Base-by-base conservation (phyloP, 495 filamentous ascomycete species). In the Penicillium robsamsonii region DNA sequence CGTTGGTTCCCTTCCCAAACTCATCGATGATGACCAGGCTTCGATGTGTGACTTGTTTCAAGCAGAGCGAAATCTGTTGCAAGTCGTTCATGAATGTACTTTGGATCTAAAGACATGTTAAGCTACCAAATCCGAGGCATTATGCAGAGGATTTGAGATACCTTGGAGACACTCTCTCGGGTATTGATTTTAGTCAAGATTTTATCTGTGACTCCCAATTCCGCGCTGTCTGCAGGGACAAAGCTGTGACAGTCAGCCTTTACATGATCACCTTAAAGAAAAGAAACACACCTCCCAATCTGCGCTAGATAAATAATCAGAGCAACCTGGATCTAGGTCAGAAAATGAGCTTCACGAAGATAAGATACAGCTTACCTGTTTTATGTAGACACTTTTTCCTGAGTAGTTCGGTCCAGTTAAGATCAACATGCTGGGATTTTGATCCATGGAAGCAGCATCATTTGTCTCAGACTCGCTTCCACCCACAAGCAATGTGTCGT, bases 321-420 rank as follows among this genome's bases (percentile, higher is more conserved):
- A n/a, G 94, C 95, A 50, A 92, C 68, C 70, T 75, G 35, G 6
- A 43, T 0, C 15, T 17, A 29, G 17, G 41, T 60, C 18, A 61
- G 22, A 42, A 30, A 15, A 53, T 40, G 20, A 22, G 44, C 13
- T 37, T 20, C 29, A 22, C 5, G 11, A 29, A 10, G 13, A 24
- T 15, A n/a, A 5, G 5, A 7, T 9, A 8, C 1, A 2, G 7
- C 56, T 61, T 46, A 78, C 84, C 66, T 96, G 94, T 69, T 95
- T 97, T 72, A 98, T 85, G 71, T 96, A 96, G 29, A 97, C 83
- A 64, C 91, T 96, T 67, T 97, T 97, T 8, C 94, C 95, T 0
- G 94, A 97, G 72, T 91, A 96, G 62, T 98, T 97, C 35, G 94
- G 92, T 1, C 94, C 94, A 0, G 94, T 97, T 63, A 97, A 66